Percentiles rank a stretch among this genome's conserved stretches.
phyloP scores from a whole-genome alignment of 164 flowering plant species.

The Liriodendron chinense region DNA sequence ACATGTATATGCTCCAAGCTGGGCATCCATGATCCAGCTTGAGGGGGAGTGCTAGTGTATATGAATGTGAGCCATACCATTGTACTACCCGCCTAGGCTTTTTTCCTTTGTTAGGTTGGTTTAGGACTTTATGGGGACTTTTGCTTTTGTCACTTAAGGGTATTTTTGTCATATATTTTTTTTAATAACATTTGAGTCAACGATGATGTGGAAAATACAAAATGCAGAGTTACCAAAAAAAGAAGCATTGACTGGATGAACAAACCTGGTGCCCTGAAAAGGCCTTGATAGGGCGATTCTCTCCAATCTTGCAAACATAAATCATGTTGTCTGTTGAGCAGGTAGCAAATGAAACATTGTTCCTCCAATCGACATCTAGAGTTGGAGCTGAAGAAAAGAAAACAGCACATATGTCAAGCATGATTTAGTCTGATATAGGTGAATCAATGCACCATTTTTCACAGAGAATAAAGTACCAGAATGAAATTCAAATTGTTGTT shows the following conservation, averaged over 20 bases:
- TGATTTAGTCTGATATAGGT: neutral
- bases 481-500: slow-evolving; percentile 92
- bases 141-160: no score
- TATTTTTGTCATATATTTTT: no score
- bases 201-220: no score
- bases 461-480: slow-evolving; percentile 42
- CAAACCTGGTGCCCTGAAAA: slow-evolving; percentile 91
- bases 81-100: no score
- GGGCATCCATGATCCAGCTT: no score
- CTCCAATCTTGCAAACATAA: slow-evolving; percentile 94
- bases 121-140: no score
- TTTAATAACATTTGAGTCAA: no score
- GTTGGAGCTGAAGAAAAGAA: slow-evolving; percentile 65
- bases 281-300: slow-evolving; percentile 62
- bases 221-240: neutral
- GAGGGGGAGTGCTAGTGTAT: no score
- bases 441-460: neutral
- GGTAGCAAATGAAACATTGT: slow-evolving; percentile 84
- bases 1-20: no score
- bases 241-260: slow-evolving; percentile 3
- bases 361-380: slow-evolving; percentile 99
- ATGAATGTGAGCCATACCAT: no score
- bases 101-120: no score
- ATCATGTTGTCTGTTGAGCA: slow-evolving; percentile 95
- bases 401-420: neutral